These are phyloP conservation scores for Colletotrichum lupini DNA, from an alignment of 2,329 filamentous ascomycete genomes.

Conservation along the genomic window DNA sequence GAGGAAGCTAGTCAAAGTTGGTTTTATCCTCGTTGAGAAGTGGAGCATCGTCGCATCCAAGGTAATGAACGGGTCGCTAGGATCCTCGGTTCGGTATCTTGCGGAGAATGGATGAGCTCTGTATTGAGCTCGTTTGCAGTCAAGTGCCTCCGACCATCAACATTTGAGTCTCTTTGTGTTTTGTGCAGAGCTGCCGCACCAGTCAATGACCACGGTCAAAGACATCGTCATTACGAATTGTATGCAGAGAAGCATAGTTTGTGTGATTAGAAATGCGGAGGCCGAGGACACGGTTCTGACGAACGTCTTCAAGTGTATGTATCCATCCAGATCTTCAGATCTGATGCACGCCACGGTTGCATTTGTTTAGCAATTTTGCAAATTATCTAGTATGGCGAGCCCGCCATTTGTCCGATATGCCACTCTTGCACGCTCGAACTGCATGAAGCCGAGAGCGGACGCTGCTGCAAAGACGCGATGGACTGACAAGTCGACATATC, in stretches of 20 bases:
- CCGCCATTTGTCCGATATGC: constrained; percentile 10
- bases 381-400: neutral
- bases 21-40: neutral
- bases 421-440: neutral
- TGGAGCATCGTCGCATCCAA: neutral
- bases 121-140: neutral
- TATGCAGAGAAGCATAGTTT: neutral
- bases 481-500: neutral
- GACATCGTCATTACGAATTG: neutral
- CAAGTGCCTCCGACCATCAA: neutral
- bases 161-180: neutral
- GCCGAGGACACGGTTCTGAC: neutral
- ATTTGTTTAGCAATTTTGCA: constrained; percentile 4
- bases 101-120: neutral
- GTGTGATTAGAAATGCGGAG: neutral
- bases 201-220: neutral
- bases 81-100: neutral
- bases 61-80: constrained; percentile 6
- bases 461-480: neutral
- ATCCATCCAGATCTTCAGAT: constrained; percentile 19
- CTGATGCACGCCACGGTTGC: constrained; percentile 34
- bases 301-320: neutral
- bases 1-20: constrained; percentile 9
- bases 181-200: too few relatives aligned
- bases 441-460: constrained; percentile 3